Conservation (phyloP, 208 protist genomes). For the Herpetomonas samuelpessoai region DNA sequence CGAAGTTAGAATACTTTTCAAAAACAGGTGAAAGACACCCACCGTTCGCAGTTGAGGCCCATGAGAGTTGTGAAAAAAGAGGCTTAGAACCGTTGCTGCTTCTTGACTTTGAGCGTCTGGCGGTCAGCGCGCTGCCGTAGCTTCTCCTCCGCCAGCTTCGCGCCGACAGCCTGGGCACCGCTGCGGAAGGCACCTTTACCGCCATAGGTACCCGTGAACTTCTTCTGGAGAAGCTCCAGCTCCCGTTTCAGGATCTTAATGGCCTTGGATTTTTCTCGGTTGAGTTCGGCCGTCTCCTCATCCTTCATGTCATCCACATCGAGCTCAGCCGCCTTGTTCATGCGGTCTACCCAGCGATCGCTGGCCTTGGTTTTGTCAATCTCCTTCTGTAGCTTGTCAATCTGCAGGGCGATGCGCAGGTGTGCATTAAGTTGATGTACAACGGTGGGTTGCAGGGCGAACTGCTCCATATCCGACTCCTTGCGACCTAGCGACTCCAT, state of each 20-base stretch:
- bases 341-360: conserved; percentile 73
- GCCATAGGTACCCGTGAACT: conserved; percentile 68
- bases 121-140: conserved; percentile 59
- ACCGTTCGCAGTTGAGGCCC: too few relatives aligned
- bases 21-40: too few relatives aligned
- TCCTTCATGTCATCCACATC: conserved; percentile 86
- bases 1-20: too few relatives aligned
- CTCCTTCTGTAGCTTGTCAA: conserved; percentile 87
- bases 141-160: conserved; percentile 71
- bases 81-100: not conserved
- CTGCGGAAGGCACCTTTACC: conserved; percentile 86
- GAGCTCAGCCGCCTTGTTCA: conserved; percentile 71
- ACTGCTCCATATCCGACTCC: conserved; percentile 66
- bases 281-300: conserved; percentile 62
- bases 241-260: conserved; percentile 69
- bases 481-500: conserved; percentile 69
- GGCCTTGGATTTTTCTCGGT: conserved; percentile 70
- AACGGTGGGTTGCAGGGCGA: conserved; percentile 75
- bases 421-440: conserved; percentile 79
- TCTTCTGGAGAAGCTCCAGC: conserved; percentile 49
- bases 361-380: conserved; percentile 69
- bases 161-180: conserved; percentile 65
- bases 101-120: conserved; percentile 31
- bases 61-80: conserved; percentile 1
- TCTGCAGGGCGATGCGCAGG: conserved; percentile 73